Evolutionary conservation across 2,329 filamentous ascomycete genomes (phyloP), one percentile per base, ranked within the genome.

Genomic region (Beauveria varroae): DNA sequence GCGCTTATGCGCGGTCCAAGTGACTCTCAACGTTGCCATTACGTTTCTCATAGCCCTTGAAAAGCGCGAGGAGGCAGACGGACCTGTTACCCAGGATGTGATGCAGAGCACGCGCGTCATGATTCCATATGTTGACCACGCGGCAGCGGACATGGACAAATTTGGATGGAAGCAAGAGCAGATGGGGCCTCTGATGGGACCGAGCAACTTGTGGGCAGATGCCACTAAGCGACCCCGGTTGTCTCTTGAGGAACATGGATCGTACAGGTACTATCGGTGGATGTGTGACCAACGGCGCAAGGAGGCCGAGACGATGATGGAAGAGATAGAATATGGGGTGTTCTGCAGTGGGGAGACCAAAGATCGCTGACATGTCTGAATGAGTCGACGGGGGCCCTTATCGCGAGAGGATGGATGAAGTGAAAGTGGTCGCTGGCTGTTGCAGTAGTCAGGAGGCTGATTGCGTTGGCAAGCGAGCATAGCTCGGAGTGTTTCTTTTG

Each of bases 91-190:
- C 20, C 20, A n/a, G 16, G 47, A 59, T 16, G 12, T 10, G 22
- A 5, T 44, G 3, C n/a, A 56, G 16, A 56, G 16, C 16, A 30
- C 40, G 9, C 53, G 24, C 8, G 3, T 3, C 2, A 41, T 41
- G 14, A 9, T 0, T 0, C 6, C n/a, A 16, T 3, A 3, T 2
- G 10, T 18, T 7, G n/a, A 24, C 30, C 0, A 9, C 24, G 5
- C 6, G 14, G n/a, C 51, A 26, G 18, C 1, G 0, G 3, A 53
- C 50, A 14, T 34, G 28, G 28, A 22, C 18, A 2, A 52, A 10
- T 20, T 12, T 12, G 5, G 51, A 40, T 53, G 51, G 51, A 8
- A 24, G 7, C 12, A 18, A 7, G 14, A 40, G 2, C 10, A 3
- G 20, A 53, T 53, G 51, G 12, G 50, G 18, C 20, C 20, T 7